Conservation (phyloP, 805 yeast species). For the Debaryomyces prosopidis region DNA sequence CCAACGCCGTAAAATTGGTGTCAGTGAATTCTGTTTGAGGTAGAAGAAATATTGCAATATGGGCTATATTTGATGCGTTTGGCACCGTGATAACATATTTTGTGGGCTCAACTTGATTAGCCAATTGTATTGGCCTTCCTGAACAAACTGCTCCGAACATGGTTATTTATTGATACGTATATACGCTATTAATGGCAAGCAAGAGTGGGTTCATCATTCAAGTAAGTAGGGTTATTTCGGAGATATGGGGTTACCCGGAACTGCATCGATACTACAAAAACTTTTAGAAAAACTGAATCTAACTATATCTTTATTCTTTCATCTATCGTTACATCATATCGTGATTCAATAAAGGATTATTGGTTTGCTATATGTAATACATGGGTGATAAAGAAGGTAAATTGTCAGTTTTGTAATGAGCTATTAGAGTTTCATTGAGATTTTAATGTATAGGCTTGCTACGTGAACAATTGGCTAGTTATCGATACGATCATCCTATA, state of each 20-base stretch:
- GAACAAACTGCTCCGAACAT: slow-evolving; percentile 82
- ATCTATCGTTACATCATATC: slow-evolving; percentile 2
- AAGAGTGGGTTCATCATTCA: no score
- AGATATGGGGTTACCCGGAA: slow-evolving; percentile 5
- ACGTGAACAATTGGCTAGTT: slow-evolving; percentile 11
- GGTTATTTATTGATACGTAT: not conserved
- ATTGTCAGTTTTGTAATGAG: slow-evolving; percentile 7
- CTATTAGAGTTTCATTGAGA: not conserved
- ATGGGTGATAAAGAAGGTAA: slow-evolving; percentile 13
- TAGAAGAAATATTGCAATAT: slow-evolving; percentile 78
- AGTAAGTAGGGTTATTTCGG: not conserved
- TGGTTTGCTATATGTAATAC: slow-evolving; percentile 5
- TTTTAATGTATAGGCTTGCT: not conserved
- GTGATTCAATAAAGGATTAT: slow-evolving; percentile 10
- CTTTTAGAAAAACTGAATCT: not conserved
- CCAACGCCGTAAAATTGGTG: slow-evolving; percentile 72
- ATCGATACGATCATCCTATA: slow-evolving; percentile 68
- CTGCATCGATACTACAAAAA: not conserved
- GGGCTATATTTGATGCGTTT: slow-evolving; percentile 68
- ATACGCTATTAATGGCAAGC: not conserved
- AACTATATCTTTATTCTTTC: not conserved
- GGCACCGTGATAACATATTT: slow-evolving; percentile 66
- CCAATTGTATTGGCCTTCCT: slow-evolving; percentile 60
- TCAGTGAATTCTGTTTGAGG: slow-evolving; percentile 75
- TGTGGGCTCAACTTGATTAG: slow-evolving; percentile 65